Conservation (phyloP, 2,329 filamentous ascomycete genomes). For the Fusarium torreyae region DNA sequence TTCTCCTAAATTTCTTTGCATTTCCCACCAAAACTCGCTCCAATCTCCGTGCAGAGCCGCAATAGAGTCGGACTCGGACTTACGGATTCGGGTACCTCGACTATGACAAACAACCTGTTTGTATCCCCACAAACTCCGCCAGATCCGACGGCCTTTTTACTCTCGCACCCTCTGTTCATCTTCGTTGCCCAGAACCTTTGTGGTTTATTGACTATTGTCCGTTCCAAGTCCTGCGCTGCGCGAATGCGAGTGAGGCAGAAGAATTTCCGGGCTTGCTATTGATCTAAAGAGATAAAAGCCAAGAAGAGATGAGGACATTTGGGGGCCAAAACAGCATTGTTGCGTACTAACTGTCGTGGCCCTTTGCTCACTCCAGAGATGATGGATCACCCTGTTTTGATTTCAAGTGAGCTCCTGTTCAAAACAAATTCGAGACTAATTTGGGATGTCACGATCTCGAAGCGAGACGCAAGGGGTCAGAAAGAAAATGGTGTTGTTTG, state of each 20-base stretch:
- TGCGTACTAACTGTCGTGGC: slow-evolving; percentile 47
- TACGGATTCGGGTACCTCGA: slow-evolving; percentile 40
- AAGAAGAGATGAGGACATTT: slow-evolving; percentile 20
- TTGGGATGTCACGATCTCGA: slow-evolving; percentile 22
- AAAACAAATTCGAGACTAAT: background rate
- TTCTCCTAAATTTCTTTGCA: background rate
- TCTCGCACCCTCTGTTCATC: slow-evolving; percentile 29
- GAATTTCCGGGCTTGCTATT: slow-evolving; percentile 40
- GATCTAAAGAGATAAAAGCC: slow-evolving; percentile 13
- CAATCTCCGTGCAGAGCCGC: slow-evolving; percentile 37
- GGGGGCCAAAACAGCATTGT: slow-evolving; percentile 31
- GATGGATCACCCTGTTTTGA: slow-evolving; percentile 13
- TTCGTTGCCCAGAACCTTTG: slow-evolving; percentile 32
- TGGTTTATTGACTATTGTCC: slow-evolving; percentile 26
- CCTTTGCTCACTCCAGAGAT: slow-evolving; percentile 23
- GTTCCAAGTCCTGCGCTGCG: slow-evolving; percentile 6
- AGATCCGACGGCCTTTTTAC: slow-evolving; percentile 23
- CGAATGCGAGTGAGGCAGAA: slow-evolving; percentile 34
- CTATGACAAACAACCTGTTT: slow-evolving; percentile 37
- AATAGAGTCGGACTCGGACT: slow-evolving; percentile 23
- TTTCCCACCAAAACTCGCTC: slow-evolving; percentile 13
- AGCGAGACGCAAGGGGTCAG: slow-evolving; percentile 26
- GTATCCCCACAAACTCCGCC: slow-evolving; percentile 40
- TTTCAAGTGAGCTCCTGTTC: slow-evolving; percentile 19
- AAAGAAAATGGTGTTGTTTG: slow-evolving; percentile 35